phyloP scores from a whole-genome alignment of 176 grass and related monocot genomes.

The Carex kokanica region DNA sequence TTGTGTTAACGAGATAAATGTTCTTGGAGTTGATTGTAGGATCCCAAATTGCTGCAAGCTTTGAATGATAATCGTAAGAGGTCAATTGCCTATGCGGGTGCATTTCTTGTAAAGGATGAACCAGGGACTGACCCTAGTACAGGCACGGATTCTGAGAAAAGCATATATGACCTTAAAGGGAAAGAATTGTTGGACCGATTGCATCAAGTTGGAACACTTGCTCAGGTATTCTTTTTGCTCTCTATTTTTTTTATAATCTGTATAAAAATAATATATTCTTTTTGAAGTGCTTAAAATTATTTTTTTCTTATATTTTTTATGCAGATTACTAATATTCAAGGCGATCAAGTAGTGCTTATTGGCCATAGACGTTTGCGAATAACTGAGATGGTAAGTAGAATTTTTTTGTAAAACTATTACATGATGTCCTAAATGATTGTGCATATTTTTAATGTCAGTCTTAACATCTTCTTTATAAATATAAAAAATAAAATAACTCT shows the following conservation, averaged over 20 bases:
- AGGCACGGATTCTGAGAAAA: slow-evolving; percentile 78
- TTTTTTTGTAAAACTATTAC: neutral
- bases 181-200: slow-evolving; percentile 86
- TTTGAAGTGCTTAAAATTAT: slow-evolving; percentile 4
- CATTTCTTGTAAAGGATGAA: slow-evolving; percentile 94
- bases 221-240: slow-evolving; percentile 53
- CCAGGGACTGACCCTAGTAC: slow-evolving; percentile 58
- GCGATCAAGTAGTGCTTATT: slow-evolving; percentile 89
- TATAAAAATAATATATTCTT: neutral
- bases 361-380: slow-evolving; percentile 74
- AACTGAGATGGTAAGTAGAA: slow-evolving; percentile 63
- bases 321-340: slow-evolving; percentile 91
- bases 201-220: slow-evolving; percentile 91
- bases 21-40: slow-evolving; percentile 37
- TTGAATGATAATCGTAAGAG: slow-evolving; percentile 85
- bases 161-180: slow-evolving; percentile 88
- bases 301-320: slow-evolving; percentile 34
- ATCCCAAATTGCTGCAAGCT: slow-evolving; percentile 67
- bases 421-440: neutral
- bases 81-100: slow-evolving; percentile 68
- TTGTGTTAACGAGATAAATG: slow-evolving; percentile 15
- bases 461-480: neutral
- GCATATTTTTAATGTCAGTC: neutral
- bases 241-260: neutral
- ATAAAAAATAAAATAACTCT: neutral